Evolutionary conservation across 805 yeast species (phyloP), one percentile per base, ranked within the genome.

Genomic region (Saccharomycopsis synnaedendra): DNA sequence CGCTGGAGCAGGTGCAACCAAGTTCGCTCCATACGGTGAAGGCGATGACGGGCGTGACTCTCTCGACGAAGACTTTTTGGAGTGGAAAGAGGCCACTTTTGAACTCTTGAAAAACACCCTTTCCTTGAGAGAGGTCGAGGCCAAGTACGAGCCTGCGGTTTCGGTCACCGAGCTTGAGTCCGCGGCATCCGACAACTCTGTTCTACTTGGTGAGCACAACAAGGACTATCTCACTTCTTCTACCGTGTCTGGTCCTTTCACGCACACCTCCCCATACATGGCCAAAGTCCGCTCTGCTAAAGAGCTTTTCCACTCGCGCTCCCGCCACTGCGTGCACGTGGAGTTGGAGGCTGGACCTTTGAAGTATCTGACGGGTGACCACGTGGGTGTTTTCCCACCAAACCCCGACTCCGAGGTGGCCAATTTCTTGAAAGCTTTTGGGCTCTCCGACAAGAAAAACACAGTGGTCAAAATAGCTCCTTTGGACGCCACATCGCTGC

Each of bases 21-120:
- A 80, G 43, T 65, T 93, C 48, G 95, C 93, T 43, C 70, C 69
- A n/a, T 74, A 76, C 51, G 97, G 97, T 42, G 77, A 78, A 64
- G 98, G 96, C 63, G 98, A 90, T 62, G 98, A 90, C 61, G 97
- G 96, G 58, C 75, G 76, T 53, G 97, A 95, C 46, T 78, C 96
- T 47, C 79, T 90, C 73, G 97, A 90, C 64, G 98, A 90, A 66
- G 97, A 93, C 66, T 90, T 78, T 64, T 67, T 93, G 60, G 70
- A 88, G 42, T 90, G 98, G 98, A 93, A 89, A 65, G 97, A 89
- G 54, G 64, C 67, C 9, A 70, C 82, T 50, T 76, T 87, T 57
- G 85, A 79, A 10, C 63, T 75, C 3, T 71, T 89, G 65, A 79
- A 81, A 58, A 72, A 72, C 51, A 68, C 74, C 44, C 70, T 86